Conservation (phyloP, 2,329 filamentous ascomycete species). For the Colletotrichum shisoi region DNA sequence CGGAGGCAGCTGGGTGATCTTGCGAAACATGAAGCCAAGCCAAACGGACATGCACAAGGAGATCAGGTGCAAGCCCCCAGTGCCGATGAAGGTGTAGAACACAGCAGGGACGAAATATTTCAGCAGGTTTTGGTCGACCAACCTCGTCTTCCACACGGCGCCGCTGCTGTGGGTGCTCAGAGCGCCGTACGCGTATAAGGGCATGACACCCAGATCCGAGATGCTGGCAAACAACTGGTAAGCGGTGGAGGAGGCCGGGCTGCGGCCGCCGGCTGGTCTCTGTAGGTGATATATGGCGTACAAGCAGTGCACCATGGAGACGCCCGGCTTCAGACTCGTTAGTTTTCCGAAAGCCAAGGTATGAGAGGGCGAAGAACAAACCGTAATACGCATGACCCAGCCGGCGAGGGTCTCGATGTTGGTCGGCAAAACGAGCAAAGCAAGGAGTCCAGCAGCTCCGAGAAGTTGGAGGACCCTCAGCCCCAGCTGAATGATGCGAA, state of each 20-base stretch:
- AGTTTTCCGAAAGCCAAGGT: conserved; percentile 34
- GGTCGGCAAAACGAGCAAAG: conserved; percentile 79
- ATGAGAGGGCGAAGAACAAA: conserved; percentile 55
- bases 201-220: conserved; percentile 68
- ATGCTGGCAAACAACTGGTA: conserved; percentile 86
- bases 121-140: conserved; percentile 64
- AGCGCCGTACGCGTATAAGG: conserved; percentile 65
- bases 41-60: conserved; percentile 77
- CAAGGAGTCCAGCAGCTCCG: conserved; percentile 74
- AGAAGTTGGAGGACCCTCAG: conserved; percentile 73
- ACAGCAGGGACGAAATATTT: conserved; percentile 70
- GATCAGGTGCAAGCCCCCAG: conserved; percentile 73
- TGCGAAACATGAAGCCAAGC: conserved; percentile 79
- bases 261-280: conserved; percentile 72
- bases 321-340: conserved; percentile 68
- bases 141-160: conserved; percentile 71
- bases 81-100: conserved; percentile 71
- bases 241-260: conserved; percentile 81
- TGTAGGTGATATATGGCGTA: conserved; percentile 86
- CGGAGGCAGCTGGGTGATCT: conserved; percentile 82
- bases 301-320: conserved; percentile 73
- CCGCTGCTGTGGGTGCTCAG: conserved; percentile 57
- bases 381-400: conserved; percentile 80
- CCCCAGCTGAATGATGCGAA: conserved; percentile 72
- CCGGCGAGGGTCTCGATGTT: conserved; percentile 69